These are phyloP conservation scores for Gaultheria prostrata DNA, from an alignment of 148 eudicot genomes.

Conservation along the genomic window DNA sequence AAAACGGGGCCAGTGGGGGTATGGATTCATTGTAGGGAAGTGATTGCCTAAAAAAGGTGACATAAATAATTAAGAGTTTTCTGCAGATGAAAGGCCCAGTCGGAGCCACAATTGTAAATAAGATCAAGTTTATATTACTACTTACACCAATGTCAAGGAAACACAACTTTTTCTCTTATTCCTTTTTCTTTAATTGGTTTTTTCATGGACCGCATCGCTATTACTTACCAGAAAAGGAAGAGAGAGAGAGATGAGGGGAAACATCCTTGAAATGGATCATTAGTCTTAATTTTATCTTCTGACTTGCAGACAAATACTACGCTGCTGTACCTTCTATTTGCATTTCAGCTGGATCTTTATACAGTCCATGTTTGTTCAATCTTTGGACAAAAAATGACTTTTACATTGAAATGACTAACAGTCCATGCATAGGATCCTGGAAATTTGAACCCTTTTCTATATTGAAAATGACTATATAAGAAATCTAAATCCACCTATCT, in stretches of 20 bases:
- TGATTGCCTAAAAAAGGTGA: background rate
- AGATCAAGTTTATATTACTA: background rate
- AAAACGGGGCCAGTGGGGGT: background rate
- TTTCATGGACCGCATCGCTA: background rate
- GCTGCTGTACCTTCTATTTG: background rate
- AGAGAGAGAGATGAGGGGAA: background rate
- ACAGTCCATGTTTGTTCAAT: background rate
- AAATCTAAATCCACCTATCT: background rate
- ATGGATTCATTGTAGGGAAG: background rate
- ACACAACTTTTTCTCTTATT: background rate
- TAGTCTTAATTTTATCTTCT: background rate
- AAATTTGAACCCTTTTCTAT: background rate
- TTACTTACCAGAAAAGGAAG: background rate
- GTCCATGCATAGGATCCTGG: background rate
- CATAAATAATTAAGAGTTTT: background rate
- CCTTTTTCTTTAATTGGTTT: background rate
- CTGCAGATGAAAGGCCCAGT: background rate
- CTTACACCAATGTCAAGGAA: background rate
- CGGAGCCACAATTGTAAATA: background rate
- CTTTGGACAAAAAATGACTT: background rate
- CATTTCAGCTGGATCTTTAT: background rate
- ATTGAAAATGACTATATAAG: background rate
- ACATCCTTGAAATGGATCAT: background rate
- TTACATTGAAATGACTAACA: too few species aligned
- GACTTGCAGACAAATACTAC: background rate